Percentiles rank a stretch among this genome's conserved stretches.
Evolutionary conservation across 441 rosid genomes (phyloP).

Genomic region (Viola pubescens): DNA sequence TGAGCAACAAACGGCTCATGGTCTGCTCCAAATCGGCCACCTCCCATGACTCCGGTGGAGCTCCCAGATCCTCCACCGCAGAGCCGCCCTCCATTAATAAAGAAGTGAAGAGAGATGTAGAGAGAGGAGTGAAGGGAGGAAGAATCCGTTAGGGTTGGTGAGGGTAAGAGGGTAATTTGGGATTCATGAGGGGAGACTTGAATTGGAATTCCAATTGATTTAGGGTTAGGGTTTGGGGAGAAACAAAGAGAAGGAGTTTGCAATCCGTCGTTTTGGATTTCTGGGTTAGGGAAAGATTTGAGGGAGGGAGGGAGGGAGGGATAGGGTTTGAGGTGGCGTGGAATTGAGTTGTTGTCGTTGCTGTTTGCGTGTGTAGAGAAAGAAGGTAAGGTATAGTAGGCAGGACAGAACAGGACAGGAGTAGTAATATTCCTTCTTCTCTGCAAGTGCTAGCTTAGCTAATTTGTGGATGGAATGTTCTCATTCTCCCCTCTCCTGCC

Average conservation of each 20-base stretch:
- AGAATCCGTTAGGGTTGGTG: conserved; percentile 16
- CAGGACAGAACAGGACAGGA: no score
- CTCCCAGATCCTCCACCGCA: conserved; percentile 61
- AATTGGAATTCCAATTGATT: background rate
- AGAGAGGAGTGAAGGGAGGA: conserved; percentile 2
- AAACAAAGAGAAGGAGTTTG: background rate
- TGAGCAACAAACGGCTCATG: conserved; percentile 40
- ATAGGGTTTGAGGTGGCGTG: background rate
- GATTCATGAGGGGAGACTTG: conserved; percentile 15
- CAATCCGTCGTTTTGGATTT: background rate
- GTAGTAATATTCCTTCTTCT: no score
- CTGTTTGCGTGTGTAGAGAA: background rate
- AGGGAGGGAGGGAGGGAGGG: background rate
- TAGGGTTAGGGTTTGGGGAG: conserved; percentile 32
- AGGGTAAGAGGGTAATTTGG: conserved; percentile 1
- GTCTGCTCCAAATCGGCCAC: conserved; percentile 55
- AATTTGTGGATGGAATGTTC: background rate
- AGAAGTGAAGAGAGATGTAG: background rate
- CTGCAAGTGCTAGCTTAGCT: background rate
- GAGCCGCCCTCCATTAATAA: conserved; percentile 59
- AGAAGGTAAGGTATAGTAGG: no score
- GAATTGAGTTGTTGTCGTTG: background rate
- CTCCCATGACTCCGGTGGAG: conserved; percentile 65
- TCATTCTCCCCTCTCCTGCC: no score
- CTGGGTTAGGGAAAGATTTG: background rate